These are phyloP conservation scores for Suhomyces ambrosiae DNA, from an alignment of 1,139 yeast genomes.

Conservation along the genomic window DNA sequence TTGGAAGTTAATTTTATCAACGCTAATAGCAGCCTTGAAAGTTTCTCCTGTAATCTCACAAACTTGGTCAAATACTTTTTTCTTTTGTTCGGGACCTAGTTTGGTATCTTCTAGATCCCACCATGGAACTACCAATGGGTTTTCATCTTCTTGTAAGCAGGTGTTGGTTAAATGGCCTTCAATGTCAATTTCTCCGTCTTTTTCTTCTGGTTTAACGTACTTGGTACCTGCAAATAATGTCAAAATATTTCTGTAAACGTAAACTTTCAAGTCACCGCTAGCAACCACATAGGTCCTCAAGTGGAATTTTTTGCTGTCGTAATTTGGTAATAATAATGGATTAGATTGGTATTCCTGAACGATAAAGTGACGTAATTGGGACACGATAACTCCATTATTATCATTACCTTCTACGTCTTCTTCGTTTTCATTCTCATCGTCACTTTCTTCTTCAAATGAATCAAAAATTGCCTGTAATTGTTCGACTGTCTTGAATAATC, in stretches of 20 bases:
- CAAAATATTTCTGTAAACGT: slow-evolving; percentile 75
- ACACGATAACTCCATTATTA: slow-evolving; percentile 67
- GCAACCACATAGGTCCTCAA: slow-evolving; percentile 84
- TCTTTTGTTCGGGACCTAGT: slow-evolving; percentile 35
- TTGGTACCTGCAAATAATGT: slow-evolving; percentile 71
- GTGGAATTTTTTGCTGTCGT: slow-evolving; percentile 80
- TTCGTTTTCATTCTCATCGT: slow-evolving; percentile 53
- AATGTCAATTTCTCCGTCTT: slow-evolving; percentile 44
- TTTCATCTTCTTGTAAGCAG: slow-evolving; percentile 67
- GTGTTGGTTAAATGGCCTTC: slow-evolving; percentile 88
- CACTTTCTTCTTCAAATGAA: slow-evolving; percentile 71
- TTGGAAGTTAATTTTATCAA: slow-evolving; percentile 86
- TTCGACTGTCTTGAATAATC: slow-evolving; percentile 74
- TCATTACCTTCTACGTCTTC: slow-evolving; percentile 24
- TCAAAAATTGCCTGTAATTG: slow-evolving; percentile 84
- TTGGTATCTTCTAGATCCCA: slow-evolving; percentile 53
- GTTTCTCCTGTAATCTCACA: slow-evolving; percentile 65
- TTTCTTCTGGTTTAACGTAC: slow-evolving; percentile 45
- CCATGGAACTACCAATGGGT: slow-evolving; percentile 63
- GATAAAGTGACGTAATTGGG: slow-evolving; percentile 87
- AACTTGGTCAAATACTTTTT: slow-evolving; percentile 53
- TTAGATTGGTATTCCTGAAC: slow-evolving; percentile 74
- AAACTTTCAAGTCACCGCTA: slow-evolving; percentile 72
- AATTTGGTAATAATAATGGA: slow-evolving; percentile 66
- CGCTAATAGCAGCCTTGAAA: slow-evolving; percentile 80